Evolutionary conservation across 495 filamentous ascomycete genomes (phyloP), one percentile per base, ranked within the genome.

Genomic region (Durotheca rogersii): DNA sequence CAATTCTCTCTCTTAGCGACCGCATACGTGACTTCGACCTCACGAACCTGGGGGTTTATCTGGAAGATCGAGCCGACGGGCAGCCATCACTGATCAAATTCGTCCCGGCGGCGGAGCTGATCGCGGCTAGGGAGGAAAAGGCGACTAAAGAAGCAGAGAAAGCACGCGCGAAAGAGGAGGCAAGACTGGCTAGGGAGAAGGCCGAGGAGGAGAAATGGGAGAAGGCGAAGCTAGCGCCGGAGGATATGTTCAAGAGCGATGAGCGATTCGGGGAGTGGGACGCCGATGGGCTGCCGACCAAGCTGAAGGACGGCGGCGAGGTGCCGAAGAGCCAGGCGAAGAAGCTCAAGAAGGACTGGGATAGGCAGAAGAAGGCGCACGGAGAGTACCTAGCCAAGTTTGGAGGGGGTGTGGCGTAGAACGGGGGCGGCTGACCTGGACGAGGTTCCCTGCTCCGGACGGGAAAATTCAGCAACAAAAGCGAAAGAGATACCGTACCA

Each of bases 281-380:
- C 70, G 83, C 76, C 2, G 84, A 96, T 10, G 93, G 93, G 1
- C 46, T 97, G 35, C 93, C 93, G 7, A 86, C 80, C 2, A 87
- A 80, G 66, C 81, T 89, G 64, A 76, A 75, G 11, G 81, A 83
- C 18, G 93, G 90, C 1, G 80, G 80, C 55, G 89, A 94, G 62
- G 71, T 98, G 18, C 77, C 88, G 16, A 98, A 96, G 77, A 85
- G 77, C 46, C 77, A 79, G 56, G 48, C 50, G 25, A 98, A 96
- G 79, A 94, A 89, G 79, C 65, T 97, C 27, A 83, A 71, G 72
- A 97, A 97, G 75, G 88, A 89, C 19, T 95, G 88, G 89, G 88
- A 95, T 63, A 82, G 74, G 66, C 93, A 96, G 75, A 94, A 87
- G 78, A 95, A 89, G 78, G 58, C 80, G 47, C 87, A 96, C 65